Conservation (phyloP, 306 rosid genomes). For the Canavalia gladiata region DNA sequence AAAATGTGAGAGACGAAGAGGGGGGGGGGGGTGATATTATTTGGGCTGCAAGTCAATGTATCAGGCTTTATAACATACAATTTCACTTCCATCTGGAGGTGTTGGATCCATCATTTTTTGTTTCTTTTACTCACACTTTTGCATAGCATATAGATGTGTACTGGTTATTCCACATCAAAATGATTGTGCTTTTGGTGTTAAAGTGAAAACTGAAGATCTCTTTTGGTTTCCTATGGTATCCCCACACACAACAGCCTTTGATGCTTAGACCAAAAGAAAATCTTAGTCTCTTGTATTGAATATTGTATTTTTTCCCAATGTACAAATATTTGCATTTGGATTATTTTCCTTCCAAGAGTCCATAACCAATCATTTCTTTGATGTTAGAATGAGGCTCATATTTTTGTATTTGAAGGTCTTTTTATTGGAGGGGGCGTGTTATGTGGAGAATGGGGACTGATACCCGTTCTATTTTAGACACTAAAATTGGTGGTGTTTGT, state of each 20-base stretch:
- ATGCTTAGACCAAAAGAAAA: background rate
- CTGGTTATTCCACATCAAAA: conserved; percentile 4
- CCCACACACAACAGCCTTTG: background rate
- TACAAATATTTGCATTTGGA: background rate
- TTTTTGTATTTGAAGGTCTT: background rate
- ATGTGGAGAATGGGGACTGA: conserved; percentile 7
- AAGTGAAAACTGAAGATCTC: background rate
- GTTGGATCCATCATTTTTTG: conserved; percentile 3
- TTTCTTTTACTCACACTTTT: background rate
- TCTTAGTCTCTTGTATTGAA: background rate
- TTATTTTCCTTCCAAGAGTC: background rate
- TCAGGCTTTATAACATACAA: background rate
- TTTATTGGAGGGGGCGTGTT: background rate
- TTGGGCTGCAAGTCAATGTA: conserved; percentile 6
- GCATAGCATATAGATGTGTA: background rate
- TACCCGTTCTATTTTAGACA: background rate
- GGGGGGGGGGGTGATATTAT: background rate
- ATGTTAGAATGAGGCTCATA: background rate
- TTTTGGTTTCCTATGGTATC: conserved; percentile 2
- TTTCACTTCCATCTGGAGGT: conserved; percentile 8
- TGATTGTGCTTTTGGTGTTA: background rate
- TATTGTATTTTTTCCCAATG: background rate
- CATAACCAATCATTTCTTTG: background rate
- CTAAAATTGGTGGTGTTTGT: background rate
- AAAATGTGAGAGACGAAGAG: background rate